Conservation (phyloP, 2,329 filamentous ascomycete genomes). For the Curvularia sp. region DNA sequence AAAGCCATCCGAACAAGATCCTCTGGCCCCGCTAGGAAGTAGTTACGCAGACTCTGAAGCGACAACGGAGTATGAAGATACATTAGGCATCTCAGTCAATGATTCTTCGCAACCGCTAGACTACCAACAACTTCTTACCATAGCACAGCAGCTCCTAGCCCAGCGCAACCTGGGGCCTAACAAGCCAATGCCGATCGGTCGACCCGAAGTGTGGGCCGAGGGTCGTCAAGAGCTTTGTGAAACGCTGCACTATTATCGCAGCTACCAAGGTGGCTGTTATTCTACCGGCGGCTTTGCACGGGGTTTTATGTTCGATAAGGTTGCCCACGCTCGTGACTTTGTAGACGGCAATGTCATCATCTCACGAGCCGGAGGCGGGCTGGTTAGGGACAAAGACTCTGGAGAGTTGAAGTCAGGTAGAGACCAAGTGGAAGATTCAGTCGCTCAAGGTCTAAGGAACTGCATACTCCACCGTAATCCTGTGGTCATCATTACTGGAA, state of each 20-base stretch:
- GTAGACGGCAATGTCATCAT: conserved; percentile 69
- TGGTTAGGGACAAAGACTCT: conserved; percentile 53
- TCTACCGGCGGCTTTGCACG: conserved; percentile 57
- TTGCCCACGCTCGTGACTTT: conserved; percentile 62
- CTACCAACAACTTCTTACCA: conserved; percentile 12
- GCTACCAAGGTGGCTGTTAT: conserved; percentile 67
- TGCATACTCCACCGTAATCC: conserved; percentile 58
- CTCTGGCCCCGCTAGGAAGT: neutral
- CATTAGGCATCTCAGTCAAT: neutral
- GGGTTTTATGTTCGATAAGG: conserved; percentile 66
- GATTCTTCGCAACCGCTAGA: neutral
- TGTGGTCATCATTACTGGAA: conserved; percentile 61
- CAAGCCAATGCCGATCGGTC: conserved; percentile 43
- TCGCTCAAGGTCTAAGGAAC: conserved; percentile 54
- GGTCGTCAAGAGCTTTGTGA: conserved; percentile 68
- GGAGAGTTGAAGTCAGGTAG: conserved; percentile 57
- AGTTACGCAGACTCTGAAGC: conserved; percentile 9
- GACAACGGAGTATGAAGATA: conserved; percentile 9
- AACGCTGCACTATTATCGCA: conserved; percentile 66
- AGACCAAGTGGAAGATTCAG: conserved; percentile 54
- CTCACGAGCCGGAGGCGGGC: conserved; percentile 65
- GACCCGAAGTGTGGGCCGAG: conserved; percentile 64
- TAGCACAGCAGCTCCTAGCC: conserved; percentile 24
- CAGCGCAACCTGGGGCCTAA: conserved; percentile 31
- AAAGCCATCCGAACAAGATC: neutral